phyloP scores from a whole-genome alignment of 441 rosid genomes.

The Dalechampia spathulata region DNA sequence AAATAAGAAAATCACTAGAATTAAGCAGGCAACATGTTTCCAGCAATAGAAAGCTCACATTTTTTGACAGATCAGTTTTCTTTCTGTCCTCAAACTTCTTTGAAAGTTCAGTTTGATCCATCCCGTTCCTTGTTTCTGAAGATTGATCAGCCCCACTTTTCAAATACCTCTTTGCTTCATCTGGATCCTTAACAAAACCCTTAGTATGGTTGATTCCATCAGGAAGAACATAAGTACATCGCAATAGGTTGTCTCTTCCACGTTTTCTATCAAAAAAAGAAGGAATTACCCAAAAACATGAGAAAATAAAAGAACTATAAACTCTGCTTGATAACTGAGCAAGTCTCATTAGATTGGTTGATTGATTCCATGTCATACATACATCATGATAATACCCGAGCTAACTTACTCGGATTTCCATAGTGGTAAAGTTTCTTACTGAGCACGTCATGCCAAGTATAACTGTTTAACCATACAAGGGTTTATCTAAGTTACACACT shows the following conservation, averaged over 20 bases:
- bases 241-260: constrained; percentile 46
- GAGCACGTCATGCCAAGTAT: no score
- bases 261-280: constrained; percentile 35
- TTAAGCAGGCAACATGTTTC: neutral
- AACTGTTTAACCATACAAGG: no score
- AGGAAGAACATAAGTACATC: constrained; percentile 81
- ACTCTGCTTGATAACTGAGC: neutral
- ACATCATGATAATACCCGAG: no score
- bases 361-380: no score
- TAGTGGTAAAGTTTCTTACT: no score
- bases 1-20: neutral
- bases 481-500: no score
- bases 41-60: constrained; percentile 26
- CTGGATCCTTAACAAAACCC: constrained; percentile 77
- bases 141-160: constrained; percentile 20
- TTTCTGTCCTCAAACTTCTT: constrained; percentile 38
- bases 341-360: no score
- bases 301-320: neutral
- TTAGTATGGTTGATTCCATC: constrained; percentile 75
- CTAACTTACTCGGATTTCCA: no score
- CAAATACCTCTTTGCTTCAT: constrained; percentile 48
- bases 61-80: constrained; percentile 58
- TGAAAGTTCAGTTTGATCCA: constrained; percentile 24
- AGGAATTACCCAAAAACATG: neutral
- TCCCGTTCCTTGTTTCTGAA: constrained; percentile 16